Evolutionary conservation across 148 eudicot species (phyloP).

Genomic region (Silene conica): DNA sequence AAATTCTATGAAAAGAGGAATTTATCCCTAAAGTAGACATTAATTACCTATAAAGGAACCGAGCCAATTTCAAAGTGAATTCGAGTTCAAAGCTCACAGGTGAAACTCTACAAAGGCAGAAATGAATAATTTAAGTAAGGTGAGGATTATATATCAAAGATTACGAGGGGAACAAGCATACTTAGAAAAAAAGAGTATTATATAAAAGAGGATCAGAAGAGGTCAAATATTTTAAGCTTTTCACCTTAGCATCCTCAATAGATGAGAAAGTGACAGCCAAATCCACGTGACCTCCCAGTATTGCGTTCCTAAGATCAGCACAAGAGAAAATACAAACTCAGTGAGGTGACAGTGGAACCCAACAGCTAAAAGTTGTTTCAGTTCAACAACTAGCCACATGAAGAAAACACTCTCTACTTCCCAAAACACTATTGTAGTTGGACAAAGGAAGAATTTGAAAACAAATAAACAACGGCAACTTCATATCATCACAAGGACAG

Average conservation of each 20-base stretch:
- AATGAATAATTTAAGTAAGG: not conserved
- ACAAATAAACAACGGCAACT: too few species aligned
- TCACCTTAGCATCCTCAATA: constrained; percentile 87
- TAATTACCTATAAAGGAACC: constrained; percentile 91
- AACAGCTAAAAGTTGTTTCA: not conserved
- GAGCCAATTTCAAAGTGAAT: too few species aligned
- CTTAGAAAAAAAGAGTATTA: too few species aligned
- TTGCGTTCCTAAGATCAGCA: constrained; percentile 58
- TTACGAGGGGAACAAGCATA: not conserved
- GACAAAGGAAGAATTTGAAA: not conserved
- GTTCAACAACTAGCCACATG: not conserved
- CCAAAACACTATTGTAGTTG: not conserved
- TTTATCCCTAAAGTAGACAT: not conserved
- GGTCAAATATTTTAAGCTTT: not conserved
- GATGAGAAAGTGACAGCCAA: constrained; percentile 90
- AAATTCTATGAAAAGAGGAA: not conserved
- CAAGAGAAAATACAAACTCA: constrained; percentile 6
- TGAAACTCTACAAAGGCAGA: constrained; percentile 70
- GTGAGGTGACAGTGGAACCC: not conserved
- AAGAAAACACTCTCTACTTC: not conserved
- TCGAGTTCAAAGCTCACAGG: constrained; percentile 98
- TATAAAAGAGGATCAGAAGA: too few species aligned
- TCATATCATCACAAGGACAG: not conserved
- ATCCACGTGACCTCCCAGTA: constrained; percentile 94
- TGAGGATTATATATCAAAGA: constrained; percentile 12